Evolutionary conservation across 2,329 filamentous ascomycete genomes (phyloP), one percentile per base, ranked within the genome.

Genomic region (Exophiala viscosa): DNA sequence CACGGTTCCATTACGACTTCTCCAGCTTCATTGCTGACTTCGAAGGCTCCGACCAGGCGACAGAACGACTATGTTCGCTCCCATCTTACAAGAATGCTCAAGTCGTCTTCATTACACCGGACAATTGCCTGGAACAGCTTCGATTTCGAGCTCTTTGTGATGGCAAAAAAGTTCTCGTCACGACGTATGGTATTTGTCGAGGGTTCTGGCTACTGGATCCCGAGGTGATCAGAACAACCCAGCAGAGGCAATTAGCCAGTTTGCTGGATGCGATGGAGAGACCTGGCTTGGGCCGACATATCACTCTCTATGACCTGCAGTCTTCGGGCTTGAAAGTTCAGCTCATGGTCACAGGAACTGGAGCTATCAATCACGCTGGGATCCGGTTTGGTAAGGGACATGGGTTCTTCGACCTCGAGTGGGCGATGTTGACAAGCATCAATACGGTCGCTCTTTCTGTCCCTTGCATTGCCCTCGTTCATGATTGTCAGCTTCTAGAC

Each of bases 221-320:
- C 0, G 57, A 54, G 3, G 43, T 46, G 4, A 71, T 72, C 32
- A 49, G 48, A 1, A 58, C 62, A 17, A 54, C 47, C 2, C 63
- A 64, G 34, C 62, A 64, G 44, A 62, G 65, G 53, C 58, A 68
- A 17, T 70, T 71, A 8, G 67, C 69, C n/a, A 66, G 49, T 14
- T 17, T 66, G 52, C 57, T 75, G 14, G 73, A 76, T 60, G 70
- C 70, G 2, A 74, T 75, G 71, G 73, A 75, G 60, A 70, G 63
- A 49, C 48, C 39, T 6, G 52, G 52, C 6, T 53, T 72, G n/a
- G 73, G 70, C 0, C 50, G 60, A 31, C 48, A 58, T 10, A 54
- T 74, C 2, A 65, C 64, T n/a, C 57, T 75, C 4, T 60, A 62
- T 7, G 66, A 74, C 36, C 60, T 75, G 40, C 62, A 66, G 9